Percentiles rank a stretch among this genome's conserved stretches.
Evolutionary conservation across 1,284 basidiomycete genomes (phyloP).

Genomic region (Schizophyllum commune): DNA sequence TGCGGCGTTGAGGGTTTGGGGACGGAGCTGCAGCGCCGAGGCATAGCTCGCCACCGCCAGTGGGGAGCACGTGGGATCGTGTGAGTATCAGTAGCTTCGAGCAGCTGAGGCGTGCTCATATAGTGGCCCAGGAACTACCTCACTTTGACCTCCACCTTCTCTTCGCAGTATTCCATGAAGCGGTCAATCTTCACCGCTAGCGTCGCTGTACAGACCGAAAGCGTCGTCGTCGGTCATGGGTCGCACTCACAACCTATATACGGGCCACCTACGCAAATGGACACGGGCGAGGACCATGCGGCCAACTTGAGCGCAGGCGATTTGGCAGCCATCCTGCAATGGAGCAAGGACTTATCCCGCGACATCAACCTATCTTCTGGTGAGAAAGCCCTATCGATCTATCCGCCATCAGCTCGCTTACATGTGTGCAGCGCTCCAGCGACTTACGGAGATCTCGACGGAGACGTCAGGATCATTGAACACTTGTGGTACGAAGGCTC

Average conservation of each 20-base stretch:
- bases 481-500: slow-evolving; percentile 42
- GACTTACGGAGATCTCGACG: slow-evolving; percentile 62
- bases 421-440: slow-evolving; percentile 40
- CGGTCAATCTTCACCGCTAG: slow-evolving; percentile 49
- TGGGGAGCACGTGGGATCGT: slow-evolving; percentile 68
- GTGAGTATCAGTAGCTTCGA: slow-evolving; percentile 28
- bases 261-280: slow-evolving; percentile 23
- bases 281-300: slow-evolving; percentile 42
- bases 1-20: slow-evolving; percentile 60
- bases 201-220: slow-evolving; percentile 57
- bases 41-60: slow-evolving; percentile 54
- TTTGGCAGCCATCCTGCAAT: slow-evolving; percentile 55
- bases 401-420: not conserved
- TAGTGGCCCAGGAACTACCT: slow-evolving; percentile 37
- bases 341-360: slow-evolving; percentile 66
- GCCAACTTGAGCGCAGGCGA: slow-evolving; percentile 48
- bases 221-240: slow-evolving; percentile 27
- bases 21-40: slow-evolving; percentile 54
- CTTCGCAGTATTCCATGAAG: slow-evolving; percentile 40
- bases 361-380: slow-evolving; percentile 62
- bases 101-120: slow-evolving; percentile 1
- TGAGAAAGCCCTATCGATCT: slow-evolving; percentile 14
- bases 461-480: slow-evolving; percentile 60
- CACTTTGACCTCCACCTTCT: slow-evolving; percentile 35
- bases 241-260: slow-evolving; percentile 22